These are phyloP conservation scores for Plasmodium blacklocki DNA, from an alignment of 169 alveolate species.

Conservation along the genomic window DNA sequence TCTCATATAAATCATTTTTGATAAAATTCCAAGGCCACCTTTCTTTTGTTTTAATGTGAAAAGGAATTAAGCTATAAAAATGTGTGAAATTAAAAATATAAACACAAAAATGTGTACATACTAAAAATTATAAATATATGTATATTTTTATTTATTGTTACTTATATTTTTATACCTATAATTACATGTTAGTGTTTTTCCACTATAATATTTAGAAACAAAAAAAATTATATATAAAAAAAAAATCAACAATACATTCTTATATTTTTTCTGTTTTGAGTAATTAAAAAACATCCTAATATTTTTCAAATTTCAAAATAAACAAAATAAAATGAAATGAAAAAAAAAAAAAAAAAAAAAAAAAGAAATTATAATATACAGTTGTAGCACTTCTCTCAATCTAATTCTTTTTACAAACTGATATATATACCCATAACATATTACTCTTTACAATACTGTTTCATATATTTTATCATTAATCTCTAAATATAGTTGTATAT, in stretches of 20 bases:
- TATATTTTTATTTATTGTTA: neutral
- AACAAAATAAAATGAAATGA: neutral
- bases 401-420: neutral
- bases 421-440: constrained; percentile 1
- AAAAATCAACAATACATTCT: constrained; percentile 14
- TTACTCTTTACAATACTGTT: neutral
- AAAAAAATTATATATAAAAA: constrained; percentile 15
- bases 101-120: neutral
- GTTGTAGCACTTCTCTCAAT: no score
- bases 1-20: neutral
- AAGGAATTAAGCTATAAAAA: neutral
- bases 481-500: no score
- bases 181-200: neutral
- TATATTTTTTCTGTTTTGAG: constrained; percentile 4
- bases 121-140: constrained; percentile 1
- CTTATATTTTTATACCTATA: constrained; percentile 3
- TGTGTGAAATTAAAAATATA: neutral
- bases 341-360: no score
- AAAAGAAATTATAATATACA: no score
- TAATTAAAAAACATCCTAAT: constrained; percentile 4
- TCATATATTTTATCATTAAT: no score
- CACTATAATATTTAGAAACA: constrained; percentile 6
- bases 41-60: constrained; percentile 1
- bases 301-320: constrained; percentile 1
- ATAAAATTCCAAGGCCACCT: constrained; percentile 9